Evolutionary conservation across 78 protist species (phyloP).

Genomic region (Pigoraptor vietnamica): DNA sequence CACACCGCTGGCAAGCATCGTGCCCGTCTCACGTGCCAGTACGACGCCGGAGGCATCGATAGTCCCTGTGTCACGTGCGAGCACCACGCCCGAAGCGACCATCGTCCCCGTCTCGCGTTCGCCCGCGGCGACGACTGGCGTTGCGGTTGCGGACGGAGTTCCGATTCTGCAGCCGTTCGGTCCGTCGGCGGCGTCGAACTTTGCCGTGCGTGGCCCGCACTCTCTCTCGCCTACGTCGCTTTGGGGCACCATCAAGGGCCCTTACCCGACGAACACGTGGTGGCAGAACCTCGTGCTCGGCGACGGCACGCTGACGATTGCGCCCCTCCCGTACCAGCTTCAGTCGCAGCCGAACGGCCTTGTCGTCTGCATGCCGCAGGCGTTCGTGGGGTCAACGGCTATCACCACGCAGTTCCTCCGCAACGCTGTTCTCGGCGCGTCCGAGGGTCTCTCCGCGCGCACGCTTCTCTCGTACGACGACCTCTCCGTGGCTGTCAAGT

Average conservation of each 20-base stretch:
- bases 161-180: not conserved
- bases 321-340: not conserved
- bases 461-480: not conserved
- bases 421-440: not conserved
- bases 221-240: not conserved
- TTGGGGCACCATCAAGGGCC: not conserved
- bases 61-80: too few relatives aligned
- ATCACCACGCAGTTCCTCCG: not conserved
- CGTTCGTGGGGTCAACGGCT: not conserved
- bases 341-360: not conserved
- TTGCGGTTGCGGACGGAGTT: not conserved
- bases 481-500: not conserved
- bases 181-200: not conserved
- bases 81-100: too few relatives aligned
- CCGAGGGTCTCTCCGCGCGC: not conserved
- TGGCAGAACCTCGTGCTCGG: not conserved
- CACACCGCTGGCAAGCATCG: too few relatives aligned
- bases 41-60: not conserved
- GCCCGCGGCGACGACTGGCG: not conserved
- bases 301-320: not conserved
- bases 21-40: too few relatives aligned
- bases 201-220: not conserved
- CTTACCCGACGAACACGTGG: not conserved
- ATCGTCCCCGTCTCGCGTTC: too few relatives aligned
- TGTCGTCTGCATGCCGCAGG: not conserved